Evolutionary conservation across 805 yeast species (phyloP).

Genomic region (Myxozyma lipomycoides): DNA sequence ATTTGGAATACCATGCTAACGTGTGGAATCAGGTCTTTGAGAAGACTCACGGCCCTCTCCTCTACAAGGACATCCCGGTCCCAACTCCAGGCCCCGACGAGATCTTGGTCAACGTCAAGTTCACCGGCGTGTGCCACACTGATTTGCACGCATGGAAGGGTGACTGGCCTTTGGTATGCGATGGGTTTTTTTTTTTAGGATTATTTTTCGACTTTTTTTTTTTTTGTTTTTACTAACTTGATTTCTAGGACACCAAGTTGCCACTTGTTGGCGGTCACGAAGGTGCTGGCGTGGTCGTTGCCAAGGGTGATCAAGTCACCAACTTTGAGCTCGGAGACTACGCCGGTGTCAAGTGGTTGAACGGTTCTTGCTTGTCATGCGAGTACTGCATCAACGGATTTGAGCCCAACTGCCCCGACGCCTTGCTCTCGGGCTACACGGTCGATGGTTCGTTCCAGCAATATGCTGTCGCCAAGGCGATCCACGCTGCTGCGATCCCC

Average conservation of each 20-base stretch:
- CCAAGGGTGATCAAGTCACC: slow-evolving; percentile 61
- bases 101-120: slow-evolving; percentile 73
- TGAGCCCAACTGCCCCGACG: slow-evolving; percentile 68
- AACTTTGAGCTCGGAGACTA: slow-evolving; percentile 74
- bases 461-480: slow-evolving; percentile 83
- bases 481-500: slow-evolving; percentile 80
- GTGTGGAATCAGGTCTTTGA: slow-evolving; percentile 17
- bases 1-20: not conserved
- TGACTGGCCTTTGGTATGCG: slow-evolving; percentile 89
- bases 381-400: slow-evolving; percentile 63
- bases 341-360: slow-evolving; percentile 83
- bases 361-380: slow-evolving; percentile 71
- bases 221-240: not conserved
- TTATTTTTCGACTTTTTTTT: not conserved
- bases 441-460: slow-evolving; percentile 91
- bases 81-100: slow-evolving; percentile 76
- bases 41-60: slow-evolving; percentile 25
- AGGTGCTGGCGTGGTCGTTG: slow-evolving; percentile 85
- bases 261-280: slow-evolving; percentile 88
- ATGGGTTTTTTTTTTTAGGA: no score
- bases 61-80: slow-evolving; percentile 71
- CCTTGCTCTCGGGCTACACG: slow-evolving; percentile 78
- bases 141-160: slow-evolving; percentile 94
- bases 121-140: slow-evolving; percentile 91
- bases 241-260: slow-evolving; percentile 57